Percentiles rank a stretch among this genome's conserved stretches.
phyloP scores from a whole-genome alignment of 2,329 filamentous ascomycete species.

The Claviceps monticola region DNA sequence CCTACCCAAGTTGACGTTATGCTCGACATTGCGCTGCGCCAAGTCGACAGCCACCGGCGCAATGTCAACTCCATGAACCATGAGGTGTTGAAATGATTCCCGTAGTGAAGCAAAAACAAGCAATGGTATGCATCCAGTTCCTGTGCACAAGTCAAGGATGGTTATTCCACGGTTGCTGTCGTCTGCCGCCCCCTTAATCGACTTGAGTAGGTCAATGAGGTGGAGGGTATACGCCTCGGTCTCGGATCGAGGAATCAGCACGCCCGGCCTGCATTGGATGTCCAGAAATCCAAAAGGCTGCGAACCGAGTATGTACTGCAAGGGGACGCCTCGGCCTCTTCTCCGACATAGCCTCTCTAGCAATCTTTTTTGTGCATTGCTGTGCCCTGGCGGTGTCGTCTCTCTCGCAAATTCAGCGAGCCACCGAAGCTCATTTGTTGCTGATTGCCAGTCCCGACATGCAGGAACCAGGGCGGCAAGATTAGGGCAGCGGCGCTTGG shows the following conservation, averaged over 20 bases:
- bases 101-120: constrained; percentile 52
- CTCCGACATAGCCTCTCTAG: constrained; percentile 28
- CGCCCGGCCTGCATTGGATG: constrained; percentile 59
- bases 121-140: constrained; percentile 80
- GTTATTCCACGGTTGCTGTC: constrained; percentile 26
- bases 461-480: constrained; percentile 47
- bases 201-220: constrained; percentile 33
- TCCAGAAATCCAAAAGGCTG: constrained; percentile 81
- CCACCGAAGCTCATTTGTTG: constrained; percentile 60
- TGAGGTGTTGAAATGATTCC: constrained; percentile 25
- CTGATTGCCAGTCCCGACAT: constrained; percentile 49
- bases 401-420: constrained; percentile 44
- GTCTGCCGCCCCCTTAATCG: constrained; percentile 6
- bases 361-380: constrained; percentile 13
- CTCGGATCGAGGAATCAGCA: constrained; percentile 74
- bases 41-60: constrained; percentile 51
- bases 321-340: constrained; percentile 50
- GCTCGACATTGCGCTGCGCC: constrained; percentile 46
- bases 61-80: constrained; percentile 60
- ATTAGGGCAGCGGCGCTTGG: constrained; percentile 37
- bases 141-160: constrained; percentile 78
- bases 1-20: constrained; percentile 38
- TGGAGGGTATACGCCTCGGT: constrained; percentile 55
- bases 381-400: constrained; percentile 7
- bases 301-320: constrained; percentile 81